Evolutionary conservation across 495 filamentous ascomycete species (phyloP), one percentile per base, ranked within the genome.

Genomic region (Aspergillus bertholletiae): DNA sequence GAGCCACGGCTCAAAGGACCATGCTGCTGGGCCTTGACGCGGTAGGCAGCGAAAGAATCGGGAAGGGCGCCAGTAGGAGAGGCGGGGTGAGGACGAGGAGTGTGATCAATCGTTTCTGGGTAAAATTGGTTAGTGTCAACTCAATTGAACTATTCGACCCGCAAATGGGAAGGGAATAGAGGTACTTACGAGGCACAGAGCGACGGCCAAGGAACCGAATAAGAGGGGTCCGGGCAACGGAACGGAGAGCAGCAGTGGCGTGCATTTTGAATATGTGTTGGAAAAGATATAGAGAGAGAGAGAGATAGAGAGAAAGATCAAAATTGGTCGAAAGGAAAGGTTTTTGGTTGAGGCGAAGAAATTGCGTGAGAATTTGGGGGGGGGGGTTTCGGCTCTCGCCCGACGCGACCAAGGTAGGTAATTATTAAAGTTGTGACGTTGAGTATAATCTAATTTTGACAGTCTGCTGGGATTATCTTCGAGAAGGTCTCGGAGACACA

Each of bases 121-220:
- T n/a, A n/a, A n/a, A n/a, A n/a, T n/a, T n/a, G n/a, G n/a, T n/a
- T n/a, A n/a, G n/a, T n/a, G n/a, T n/a, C n/a, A n/a, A n/a, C n/a
- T n/a, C n/a, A n/a, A n/a, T n/a, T n/a, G n/a, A n/a, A n/a, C 13
- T 34, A 2, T 8, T 13, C 9, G 30, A 13, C 30, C 7, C 18
- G 34, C 22, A 17, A 44, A 11, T 12, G n/a, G 9, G 0, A n/a
- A 44, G 6, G 12, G 17, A 4, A 7, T 5, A 20, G 47, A 49
- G 24, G 39, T 46, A 80, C 88, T 46, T 80, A 96, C 93, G 72
- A 60, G 92, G 93, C 58, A 83, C 76, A 22, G 85, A 78, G 53
- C 94, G 87, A 79, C 91, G 94, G 67, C 94, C 94, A 43, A 97
- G 59, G 77, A 98, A 98, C 58, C 86, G 85, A 66, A 98, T 98